Base-by-base conservation (phyloP, 2,329 filamentous ascomycete species). In the Parastagonospora nodorum region DNA sequence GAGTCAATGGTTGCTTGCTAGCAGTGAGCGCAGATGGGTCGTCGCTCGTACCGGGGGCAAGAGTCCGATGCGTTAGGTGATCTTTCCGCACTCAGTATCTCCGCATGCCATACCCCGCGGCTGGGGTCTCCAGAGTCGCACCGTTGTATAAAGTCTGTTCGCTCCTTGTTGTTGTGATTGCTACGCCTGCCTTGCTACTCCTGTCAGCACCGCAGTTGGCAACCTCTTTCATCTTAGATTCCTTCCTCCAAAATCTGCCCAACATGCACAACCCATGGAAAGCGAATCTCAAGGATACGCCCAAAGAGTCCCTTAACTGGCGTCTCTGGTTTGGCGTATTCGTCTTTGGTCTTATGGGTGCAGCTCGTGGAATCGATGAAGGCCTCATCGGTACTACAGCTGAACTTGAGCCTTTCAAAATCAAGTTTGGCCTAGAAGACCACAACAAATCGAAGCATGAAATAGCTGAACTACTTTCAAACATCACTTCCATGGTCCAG, bases 401-500 rank as follows among this genome's bases (percentile, higher is more conserved):
- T 2, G 64, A 69, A 36, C 63, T 74, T 9, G 41, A 55, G 1
- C 72, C 73, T 2, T 75, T 75, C 54, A 61, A 56, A 33, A 60
- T 60, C 32, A 71, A 71, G 47, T 75, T 73, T 40, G 72, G 72
- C n/a, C 65, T 75, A 6, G 57, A 71, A 9, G 68, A 73, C 42
- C 48, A 53, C 0, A 42, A 32, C 16, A 69, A 69, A 45, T 68
- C 59, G 31, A 42, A 62, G 32, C 61, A 70, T 36, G 67, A 71
- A 3, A 51, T 59, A 9, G 73, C 72, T 2, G 67, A 75, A 31
- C 61, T 71, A 3, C 57, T 74, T 16, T 77, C 82, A 60, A 92
- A 92, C 71, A 88, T 92, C 48, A 88, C 88, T 1, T 83, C 87
- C 41, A 92, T 92, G 89, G 89, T 92, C 0, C 89, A 92, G 73